Conservation (phyloP, 2,329 filamentous ascomycete species). For the Botrytis fragariae region DNA sequence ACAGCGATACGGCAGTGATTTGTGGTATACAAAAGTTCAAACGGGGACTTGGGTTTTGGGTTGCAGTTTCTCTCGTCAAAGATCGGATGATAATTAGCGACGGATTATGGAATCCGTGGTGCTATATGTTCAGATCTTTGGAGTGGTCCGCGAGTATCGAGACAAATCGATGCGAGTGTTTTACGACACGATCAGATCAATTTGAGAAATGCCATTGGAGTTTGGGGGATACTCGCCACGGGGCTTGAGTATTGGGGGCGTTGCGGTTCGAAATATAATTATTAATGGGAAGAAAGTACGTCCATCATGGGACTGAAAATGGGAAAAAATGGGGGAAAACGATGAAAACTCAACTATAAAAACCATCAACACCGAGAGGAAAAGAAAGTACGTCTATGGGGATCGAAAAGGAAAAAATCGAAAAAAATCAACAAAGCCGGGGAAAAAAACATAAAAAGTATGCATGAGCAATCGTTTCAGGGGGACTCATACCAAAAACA, state of each 20-base stretch:
- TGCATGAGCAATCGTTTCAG: not conserved
- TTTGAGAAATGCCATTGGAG: not conserved
- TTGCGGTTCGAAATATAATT: not conserved
- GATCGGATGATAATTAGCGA: not conserved
- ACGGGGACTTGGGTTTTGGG: not conserved
- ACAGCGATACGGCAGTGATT: not conserved
- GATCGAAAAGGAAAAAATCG: not conserved
- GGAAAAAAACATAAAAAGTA: not conserved
- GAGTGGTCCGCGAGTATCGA: not conserved
- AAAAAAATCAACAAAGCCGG: not conserved
- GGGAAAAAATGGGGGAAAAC: not conserved
- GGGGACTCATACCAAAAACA: not conserved
- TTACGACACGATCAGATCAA: not conserved
- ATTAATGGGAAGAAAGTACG: not conserved
- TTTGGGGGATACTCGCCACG: not conserved
- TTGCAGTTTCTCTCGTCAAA: not conserved
- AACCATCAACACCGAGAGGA: not conserved
- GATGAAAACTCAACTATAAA: not conserved
- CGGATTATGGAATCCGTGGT: no score
- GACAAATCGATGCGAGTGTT: not conserved
- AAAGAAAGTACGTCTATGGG: not conserved
- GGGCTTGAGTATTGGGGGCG: not conserved
- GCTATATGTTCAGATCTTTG: not conserved
- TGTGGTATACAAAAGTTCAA: not conserved
- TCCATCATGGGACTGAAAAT: not conserved